A percentile compares a stretch with the other conserved stretches of the same genome.
These are phyloP conservation scores for Xylariaceae sp. DNA, from an alignment of 2,329 filamentous ascomycete species.

Conservation along the genomic window DNA sequence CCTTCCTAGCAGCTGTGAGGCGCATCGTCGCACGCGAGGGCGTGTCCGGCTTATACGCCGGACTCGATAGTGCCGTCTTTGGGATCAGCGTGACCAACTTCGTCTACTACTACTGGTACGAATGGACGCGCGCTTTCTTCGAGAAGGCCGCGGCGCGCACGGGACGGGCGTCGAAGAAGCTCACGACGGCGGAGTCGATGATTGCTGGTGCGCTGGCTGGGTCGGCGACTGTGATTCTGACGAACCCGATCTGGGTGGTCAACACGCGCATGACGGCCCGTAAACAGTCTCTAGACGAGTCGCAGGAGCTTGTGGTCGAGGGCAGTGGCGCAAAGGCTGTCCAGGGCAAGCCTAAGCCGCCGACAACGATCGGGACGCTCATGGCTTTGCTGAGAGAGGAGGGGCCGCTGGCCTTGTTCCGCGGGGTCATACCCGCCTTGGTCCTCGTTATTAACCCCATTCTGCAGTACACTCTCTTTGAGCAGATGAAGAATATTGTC, in stretches of 20 bases:
- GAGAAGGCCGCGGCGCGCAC: conserved; percentile 68
- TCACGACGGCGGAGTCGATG: conserved; percentile 91
- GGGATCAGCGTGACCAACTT: conserved; percentile 99
- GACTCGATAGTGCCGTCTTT: conserved; percentile 89
- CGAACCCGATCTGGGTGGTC: conserved; percentile 98
- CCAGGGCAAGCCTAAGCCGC: conserved; percentile 43
- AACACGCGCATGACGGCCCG: conserved; percentile 97
- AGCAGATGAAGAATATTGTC: conserved; percentile 89
- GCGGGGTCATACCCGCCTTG: conserved; percentile 86
- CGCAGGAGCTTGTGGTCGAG: conserved; percentile 36
- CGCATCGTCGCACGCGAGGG: conserved; percentile 90
- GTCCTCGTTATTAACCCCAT: conserved; percentile 98
- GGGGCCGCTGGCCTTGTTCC: conserved; percentile 77
- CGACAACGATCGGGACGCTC: conserved; percentile 75
- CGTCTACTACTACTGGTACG: conserved; percentile 99
- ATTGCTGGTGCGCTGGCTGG: conserved; percentile 90
- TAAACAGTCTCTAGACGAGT: conserved; percentile 46
- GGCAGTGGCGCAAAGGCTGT: conserved; percentile 30
- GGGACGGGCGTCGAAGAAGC: conserved; percentile 69
- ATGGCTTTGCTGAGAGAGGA: conserved; percentile 76
- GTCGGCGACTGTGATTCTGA: conserved; percentile 88
- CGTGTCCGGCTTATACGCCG: conserved; percentile 80
- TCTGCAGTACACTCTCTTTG: conserved; percentile 96
- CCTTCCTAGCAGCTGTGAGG: conserved; percentile 74
- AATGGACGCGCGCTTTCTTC: conserved; percentile 89